Evolutionary conservation across 352 stramenopile species (phyloP), one percentile per base, ranked within the genome.

Genomic region (Phytophthora litchii): DNA sequence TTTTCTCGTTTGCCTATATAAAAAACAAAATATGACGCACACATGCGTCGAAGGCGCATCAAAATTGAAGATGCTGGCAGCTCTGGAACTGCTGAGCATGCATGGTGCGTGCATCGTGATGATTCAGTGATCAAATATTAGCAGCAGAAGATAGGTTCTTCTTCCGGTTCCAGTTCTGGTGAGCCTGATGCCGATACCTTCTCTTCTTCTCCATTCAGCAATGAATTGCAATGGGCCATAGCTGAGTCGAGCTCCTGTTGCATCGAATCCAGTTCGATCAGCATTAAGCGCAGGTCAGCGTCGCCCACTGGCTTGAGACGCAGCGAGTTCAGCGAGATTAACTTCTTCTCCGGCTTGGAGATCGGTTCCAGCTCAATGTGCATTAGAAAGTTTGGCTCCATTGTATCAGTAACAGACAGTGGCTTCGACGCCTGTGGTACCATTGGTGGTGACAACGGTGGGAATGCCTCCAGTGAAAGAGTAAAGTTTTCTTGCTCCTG

Each of bases 181-280:
- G 21, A 67, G 23, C 8, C 29, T 6, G 42, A 34, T n/a, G 14
- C 41, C 12, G 32, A 62, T 16, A 48, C 25, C 41, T 70, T 60
- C 11, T 50, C 54, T 23, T 64, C 45, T 25, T 61, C 44, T 51
- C 46, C 67, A 54, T 46, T 27, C 20, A 68, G 41, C 35, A 75
- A 34, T 38, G 43, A 59, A 17, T 48, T 74, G 68, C 68, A 76
- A 25, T 53, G 23, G 53, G 60, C 54, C 64, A 80, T 67, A 23
- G 60, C 72, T 5, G 68, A 40, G 29, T 76, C 54, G 37, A 72
- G 60, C 47, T 81, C 69, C 36, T 60, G 48, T 21, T 46, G 47
- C 72, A 81, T 81, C 37, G 41, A 45, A 62, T 76, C 63, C 44
- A 81, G 44, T 31, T 81, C 72, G 48, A 70, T 56, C 43, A 81